Evolutionary conservation across 2,329 filamentous ascomycete genomes (phyloP).

Genomic region (Dendrostoma leiphaemia): DNA sequence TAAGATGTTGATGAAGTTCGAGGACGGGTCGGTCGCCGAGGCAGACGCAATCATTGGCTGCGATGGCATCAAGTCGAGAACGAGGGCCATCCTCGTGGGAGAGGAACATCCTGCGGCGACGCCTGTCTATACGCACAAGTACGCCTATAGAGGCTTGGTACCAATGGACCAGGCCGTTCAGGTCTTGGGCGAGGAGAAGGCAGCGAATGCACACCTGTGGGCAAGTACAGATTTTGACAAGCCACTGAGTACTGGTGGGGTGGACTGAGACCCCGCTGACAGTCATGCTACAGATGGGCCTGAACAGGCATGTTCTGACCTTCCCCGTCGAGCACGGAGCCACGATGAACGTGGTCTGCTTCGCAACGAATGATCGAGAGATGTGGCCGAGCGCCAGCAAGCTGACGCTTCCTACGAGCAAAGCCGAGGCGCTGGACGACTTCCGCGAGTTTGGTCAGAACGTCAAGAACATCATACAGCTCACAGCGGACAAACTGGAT

Average conservation of each 20-base stretch:
- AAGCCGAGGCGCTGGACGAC: conserved; percentile 32
- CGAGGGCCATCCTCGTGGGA: conserved; percentile 51
- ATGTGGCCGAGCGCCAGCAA: conserved; percentile 28
- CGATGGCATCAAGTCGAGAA: conserved; percentile 59
- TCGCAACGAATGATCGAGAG: conserved; percentile 27
- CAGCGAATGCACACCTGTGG: conserved; percentile 27
- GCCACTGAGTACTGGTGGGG: too few species aligned
- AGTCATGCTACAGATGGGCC: conserved; percentile 37
- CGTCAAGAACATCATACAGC: conserved; percentile 28
- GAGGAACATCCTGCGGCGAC: conserved; percentile 36
- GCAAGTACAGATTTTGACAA: conserved; percentile 16
- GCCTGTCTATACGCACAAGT: conserved; percentile 51
- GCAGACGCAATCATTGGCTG: conserved; percentile 48
- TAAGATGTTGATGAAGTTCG: conserved; percentile 20
- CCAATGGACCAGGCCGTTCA: conserved; percentile 51
- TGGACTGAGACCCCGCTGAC: too few species aligned
- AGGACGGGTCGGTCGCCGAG: conserved; percentile 26
- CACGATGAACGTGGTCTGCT: conserved; percentile 52
- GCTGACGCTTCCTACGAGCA: conserved; percentile 26
- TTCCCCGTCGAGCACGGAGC: conserved; percentile 57
- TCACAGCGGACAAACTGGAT: conserved; percentile 29
- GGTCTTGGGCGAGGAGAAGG: conserved; percentile 42
- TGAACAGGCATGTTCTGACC: conserved; percentile 56
- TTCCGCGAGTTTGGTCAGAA: conserved; percentile 33
- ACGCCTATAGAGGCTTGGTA: conserved; percentile 50